phyloP scores from a whole-genome alignment of 2,329 filamentous ascomycete species.

The Fusarium hostae region DNA sequence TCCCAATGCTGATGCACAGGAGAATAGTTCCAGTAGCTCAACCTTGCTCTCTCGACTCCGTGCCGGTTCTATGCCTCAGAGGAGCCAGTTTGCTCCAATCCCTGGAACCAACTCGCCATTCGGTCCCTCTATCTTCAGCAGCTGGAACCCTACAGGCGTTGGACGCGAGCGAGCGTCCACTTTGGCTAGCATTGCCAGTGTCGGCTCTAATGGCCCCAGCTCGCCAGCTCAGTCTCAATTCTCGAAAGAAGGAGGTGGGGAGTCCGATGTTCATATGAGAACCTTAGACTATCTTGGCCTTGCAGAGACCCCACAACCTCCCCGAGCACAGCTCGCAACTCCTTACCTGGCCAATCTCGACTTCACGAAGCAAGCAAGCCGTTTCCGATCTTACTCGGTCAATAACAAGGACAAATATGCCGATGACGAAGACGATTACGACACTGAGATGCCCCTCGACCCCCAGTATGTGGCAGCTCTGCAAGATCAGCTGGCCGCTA shows the following conservation, averaged over 20 bases:
- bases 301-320: slow-evolving; percentile 89
- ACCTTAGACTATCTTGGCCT: slow-evolving; percentile 96
- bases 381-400: slow-evolving; percentile 97
- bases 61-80: slow-evolving; percentile 94
- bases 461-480: slow-evolving; percentile 69
- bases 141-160: slow-evolving; percentile 75
- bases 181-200: slow-evolving; percentile 82
- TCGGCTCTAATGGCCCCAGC: slow-evolving; percentile 88
- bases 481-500: slow-evolving; percentile 71
- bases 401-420: slow-evolving; percentile 99
- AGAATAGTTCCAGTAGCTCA: slow-evolving; percentile 67
- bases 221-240: slow-evolving; percentile 89
- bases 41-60: slow-evolving; percentile 85
- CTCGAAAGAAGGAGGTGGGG: slow-evolving; percentile 83
- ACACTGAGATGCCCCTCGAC: slow-evolving; percentile 62
- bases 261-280: slow-evolving; percentile 87
- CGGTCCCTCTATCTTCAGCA: slow-evolving; percentile 89
- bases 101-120: slow-evolving; percentile 75
- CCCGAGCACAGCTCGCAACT: slow-evolving; percentile 77
- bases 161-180: slow-evolving; percentile 87
- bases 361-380: slow-evolving; percentile 81
- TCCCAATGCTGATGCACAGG: slow-evolving; percentile 62
- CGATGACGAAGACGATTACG: slow-evolving; percentile 85
- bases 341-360: slow-evolving; percentile 81
- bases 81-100: slow-evolving; percentile 72